Evolutionary conservation across 805 yeast genomes (phyloP), one percentile per base, ranked within the genome.

Genomic region (Lipomyces lipofer): DNA sequence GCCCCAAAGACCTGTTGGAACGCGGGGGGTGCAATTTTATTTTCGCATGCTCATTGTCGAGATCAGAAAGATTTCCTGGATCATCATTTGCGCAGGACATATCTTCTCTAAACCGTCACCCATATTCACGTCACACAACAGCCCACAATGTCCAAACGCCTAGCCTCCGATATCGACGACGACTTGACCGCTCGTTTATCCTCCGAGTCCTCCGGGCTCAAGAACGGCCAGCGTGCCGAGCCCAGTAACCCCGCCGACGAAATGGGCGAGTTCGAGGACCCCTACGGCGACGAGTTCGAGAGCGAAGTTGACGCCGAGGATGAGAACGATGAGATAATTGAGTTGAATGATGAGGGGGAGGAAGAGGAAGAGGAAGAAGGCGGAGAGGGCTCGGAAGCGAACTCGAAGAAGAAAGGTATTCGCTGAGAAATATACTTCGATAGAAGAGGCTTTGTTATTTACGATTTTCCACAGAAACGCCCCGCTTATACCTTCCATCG

Each of bases 341-440:
- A 91, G 66, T 84, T 63, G 96, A 89, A 65, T 87, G 92, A 88
- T 42, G 95, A 88, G 66, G 75, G 87, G 9, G 96, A 87, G 64
- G 86, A 79, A 25, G 82, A 76, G 28, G 83, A 73, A 39, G 63
- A 48, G 13, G 58, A 17, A 9, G 63, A 46, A 33, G 52, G 17
- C n/a, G 47, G n/a, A 15, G 63, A 59, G 21, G 70, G 69, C 57
- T 70, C 50, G 66, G 70, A 59, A 68, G 74, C 61, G 68, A 73
- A 68, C 54, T 64, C 54, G 58, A 62, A 52, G 72, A 71, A 72
- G 64, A 71, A 73, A 49, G 51, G 60, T 43, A 30, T 29, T 17
- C n/a, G 12, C 19, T n/a, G n/a, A n/a, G n/a, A n/a, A n/a, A n/a
- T n/a, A n/a, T n/a, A n/a, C n/a, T n/a, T n/a, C n/a, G n/a, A n/a